A percentile compares a stretch with the other conserved stretches of the same genome.
Evolutionary conservation across 306 rosid genomes (phyloP).

Genomic region (Leucaena leucocephala): DNA sequence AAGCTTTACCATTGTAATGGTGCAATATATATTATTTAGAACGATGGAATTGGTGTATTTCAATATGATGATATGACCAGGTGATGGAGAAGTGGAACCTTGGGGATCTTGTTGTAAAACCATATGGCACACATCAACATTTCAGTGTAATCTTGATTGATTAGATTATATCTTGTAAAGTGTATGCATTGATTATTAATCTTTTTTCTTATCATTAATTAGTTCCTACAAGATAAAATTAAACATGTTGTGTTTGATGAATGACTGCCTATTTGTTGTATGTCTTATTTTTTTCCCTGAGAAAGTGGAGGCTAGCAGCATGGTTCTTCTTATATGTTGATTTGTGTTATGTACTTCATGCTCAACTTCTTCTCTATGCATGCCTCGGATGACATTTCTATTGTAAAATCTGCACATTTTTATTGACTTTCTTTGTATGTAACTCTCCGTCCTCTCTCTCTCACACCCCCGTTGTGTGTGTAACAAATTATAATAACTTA

Average conservation of each 20-base stretch:
- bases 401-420: neutral
- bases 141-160: conserved; percentile 60
- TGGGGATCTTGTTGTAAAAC: conserved; percentile 73
- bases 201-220: conserved; percentile 18
- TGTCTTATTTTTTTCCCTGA: neutral
- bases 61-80: conserved; percentile 50
- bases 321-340: conserved; percentile 16
- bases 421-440: neutral
- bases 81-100: conserved; percentile 79
- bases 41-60: conserved; percentile 25
- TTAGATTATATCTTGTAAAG: conserved; percentile 6
- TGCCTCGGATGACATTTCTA: conserved; percentile 16
- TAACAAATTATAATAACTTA: neutral
- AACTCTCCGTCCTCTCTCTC: no score
- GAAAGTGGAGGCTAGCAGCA: neutral
- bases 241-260: conserved; percentile 21
- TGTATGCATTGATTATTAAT: conserved; percentile 10
- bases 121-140: conserved; percentile 87
- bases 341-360: conserved; percentile 9
- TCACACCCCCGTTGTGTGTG: neutral
- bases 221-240: conserved; percentile 14
- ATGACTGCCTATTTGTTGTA: conserved; percentile 9
- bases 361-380: conserved; percentile 20
- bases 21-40: conserved; percentile 9
- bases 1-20: neutral